phyloP scores from a whole-genome alignment of 805 yeast species.

The Saccharomycopsis olivae region DNA sequence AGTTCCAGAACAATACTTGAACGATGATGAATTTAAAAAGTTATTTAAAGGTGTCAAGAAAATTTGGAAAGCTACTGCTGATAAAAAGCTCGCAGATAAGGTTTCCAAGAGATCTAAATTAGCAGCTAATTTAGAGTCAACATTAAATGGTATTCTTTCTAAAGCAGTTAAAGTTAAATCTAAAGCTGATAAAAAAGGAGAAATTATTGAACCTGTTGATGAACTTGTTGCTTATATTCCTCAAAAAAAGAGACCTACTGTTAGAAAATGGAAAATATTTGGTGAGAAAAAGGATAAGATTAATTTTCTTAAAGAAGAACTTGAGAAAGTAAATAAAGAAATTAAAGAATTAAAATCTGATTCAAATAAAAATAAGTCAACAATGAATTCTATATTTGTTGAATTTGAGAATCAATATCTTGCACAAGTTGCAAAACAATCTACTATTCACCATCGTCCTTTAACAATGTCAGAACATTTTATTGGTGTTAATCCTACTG shows the following conservation, averaged over 20 bases:
- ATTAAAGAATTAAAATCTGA: constrained; percentile 46
- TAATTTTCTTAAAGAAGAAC: constrained; percentile 40
- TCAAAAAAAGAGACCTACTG: constrained; percentile 56
- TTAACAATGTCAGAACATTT: constrained; percentile 48
- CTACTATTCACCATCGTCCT: constrained; percentile 55
- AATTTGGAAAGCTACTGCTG: constrained; percentile 66
- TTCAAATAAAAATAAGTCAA: constrained; percentile 29
- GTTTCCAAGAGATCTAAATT: constrained; percentile 50
- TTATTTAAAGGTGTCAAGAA: constrained; percentile 74
- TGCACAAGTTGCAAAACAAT: constrained; percentile 65
- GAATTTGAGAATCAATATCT: constrained; percentile 68
- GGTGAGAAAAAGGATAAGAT: constrained; percentile 60
- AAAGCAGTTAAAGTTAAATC: constrained; percentile 52
- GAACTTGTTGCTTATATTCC: constrained; percentile 52
- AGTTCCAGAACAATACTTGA: constrained; percentile 65
- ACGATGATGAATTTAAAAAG: constrained; percentile 61
- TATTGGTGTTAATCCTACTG: constrained; percentile 53
- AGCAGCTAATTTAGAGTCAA: constrained; percentile 54
- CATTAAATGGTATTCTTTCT: constrained; percentile 47
- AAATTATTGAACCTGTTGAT: constrained; percentile 31
- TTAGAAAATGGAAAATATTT: constrained; percentile 30
- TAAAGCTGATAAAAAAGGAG: constrained; percentile 60
- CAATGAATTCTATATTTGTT: constrained; percentile 74
- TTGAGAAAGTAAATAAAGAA: constrained; percentile 49
- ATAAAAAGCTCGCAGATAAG: constrained; percentile 39